Evolutionary conservation across 169 alveolate species (phyloP), one percentile per base, ranked within the genome.

Genomic region (Eimeria sp.): DNA sequence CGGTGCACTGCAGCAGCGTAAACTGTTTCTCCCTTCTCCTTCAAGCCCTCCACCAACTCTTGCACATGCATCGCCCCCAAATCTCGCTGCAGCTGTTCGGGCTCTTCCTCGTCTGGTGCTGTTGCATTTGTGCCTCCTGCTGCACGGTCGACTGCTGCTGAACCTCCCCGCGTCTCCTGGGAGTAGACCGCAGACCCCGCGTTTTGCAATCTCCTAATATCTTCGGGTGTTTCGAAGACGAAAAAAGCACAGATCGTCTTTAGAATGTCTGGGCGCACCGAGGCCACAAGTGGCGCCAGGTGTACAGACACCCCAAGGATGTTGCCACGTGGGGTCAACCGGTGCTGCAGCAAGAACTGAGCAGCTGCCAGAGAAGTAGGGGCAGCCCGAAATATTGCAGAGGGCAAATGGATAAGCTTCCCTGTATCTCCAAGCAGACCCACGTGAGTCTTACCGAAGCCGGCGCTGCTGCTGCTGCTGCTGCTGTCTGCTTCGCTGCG

Each of bases 1-100:
- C 96, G 82, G 47, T 92, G 96, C 57, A 92, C 92, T 10, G 96
- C 96, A 27, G 92, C 96, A 58, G 96, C 75, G 47, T 92, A 92
- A 34, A 92, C 92, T 22, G 96, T 92, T 65, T 73, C 92, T 83
- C 91, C 91, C 91, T 83, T 83, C 45, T 83, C 91, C 61, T 75
- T 49, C 27, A 92, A 65, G 5, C 84, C 84, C 61, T 92, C 96
- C 13, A 92, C 96, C 27, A 92, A 61, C 63, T 92, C 96, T 14
- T 84, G 65, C 92, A 57, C 76, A 84, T 78, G 84, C 96, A 92
- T 92, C 75, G 87, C 96, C 22, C 73, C 91, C 6, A 83, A 75
- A 27, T 49, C 91, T 57, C 73, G 70, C 72, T 80, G 80, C 72
- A 92, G 83, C 57, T 92, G 91, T 75, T 78, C 43, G 16, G 76